Evolutionary conservation across 306 rosid species (phyloP), one percentile per base, ranked within the genome.

Genomic region (Cucurbita maxima): DNA sequence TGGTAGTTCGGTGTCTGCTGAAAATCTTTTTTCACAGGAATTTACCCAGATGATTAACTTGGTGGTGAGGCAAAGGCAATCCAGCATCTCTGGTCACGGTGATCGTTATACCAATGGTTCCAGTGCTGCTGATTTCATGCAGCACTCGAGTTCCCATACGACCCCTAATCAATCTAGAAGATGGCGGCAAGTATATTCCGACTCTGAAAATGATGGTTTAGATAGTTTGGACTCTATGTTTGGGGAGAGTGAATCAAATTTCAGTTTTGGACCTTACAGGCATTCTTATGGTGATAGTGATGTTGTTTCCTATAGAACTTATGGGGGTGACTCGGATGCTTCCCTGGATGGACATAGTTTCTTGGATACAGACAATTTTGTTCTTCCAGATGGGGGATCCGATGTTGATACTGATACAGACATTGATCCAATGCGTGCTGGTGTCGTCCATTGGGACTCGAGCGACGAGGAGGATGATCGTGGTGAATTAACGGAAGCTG

Each of bases 351-450:
- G 86, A 78, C 88, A 75, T 45, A 89, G 97, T 84, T 83, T 91
- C 79, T 58, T 84, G 63, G 96, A 85, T 58, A 76, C 80, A 52
- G 89, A 84, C 75, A 81, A 76, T 67, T 82, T 81, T 77, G 73
- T 72, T 80, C 80, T 84, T 54, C 90, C 77, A 0, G 82, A 76
- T 70, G 89, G 68, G 68, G 88, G 78, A 76, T 81, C 79, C 59
- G 88, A 74, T 61, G 82, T 79, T 76, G 90, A 87, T 45, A 86
- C 87, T 59, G 99, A 95, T 71, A 84, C 87, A 66, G 99, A 95
- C 78, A 95, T 91, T 25, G 97, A 95, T 82, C 99, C 99, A 25
- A 91, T 95, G 99, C 91, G 78, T 83, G 96, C 96, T 59, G 88
- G 96, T 76, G 83, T 84, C 11, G 43, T 80, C 81, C 91, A 81